Conservation (phyloP, 352 stramenopile species). For the Pythium rhizo-oryzae region DNA sequence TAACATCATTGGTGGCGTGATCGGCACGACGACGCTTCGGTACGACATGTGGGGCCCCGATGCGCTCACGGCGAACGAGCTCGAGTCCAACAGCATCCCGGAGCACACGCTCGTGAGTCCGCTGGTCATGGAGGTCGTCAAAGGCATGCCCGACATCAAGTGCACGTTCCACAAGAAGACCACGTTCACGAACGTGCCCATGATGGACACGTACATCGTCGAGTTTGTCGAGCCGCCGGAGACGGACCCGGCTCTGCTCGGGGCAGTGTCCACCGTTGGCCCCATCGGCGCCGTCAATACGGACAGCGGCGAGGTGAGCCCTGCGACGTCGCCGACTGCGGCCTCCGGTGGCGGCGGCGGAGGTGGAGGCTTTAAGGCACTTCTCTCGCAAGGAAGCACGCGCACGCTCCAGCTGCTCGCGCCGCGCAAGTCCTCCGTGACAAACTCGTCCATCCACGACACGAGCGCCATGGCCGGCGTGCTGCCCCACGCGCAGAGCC, state of each 20-base stretch:
- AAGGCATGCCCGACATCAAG: constrained; percentile 82
- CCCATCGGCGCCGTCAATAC: constrained; percentile 33
- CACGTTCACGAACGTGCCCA: constrained; percentile 78
- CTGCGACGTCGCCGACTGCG: constrained; percentile 6
- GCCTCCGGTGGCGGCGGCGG: not conserved
- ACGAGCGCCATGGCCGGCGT: not conserved
- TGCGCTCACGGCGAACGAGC: constrained; percentile 81
- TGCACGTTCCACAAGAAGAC: constrained; percentile 85
- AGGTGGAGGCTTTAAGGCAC: constrained; percentile 14
- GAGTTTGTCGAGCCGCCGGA: constrained; percentile 66
- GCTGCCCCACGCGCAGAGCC: constrained; percentile 2
- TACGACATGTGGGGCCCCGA: constrained; percentile 91
- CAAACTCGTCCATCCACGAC: not conserved
- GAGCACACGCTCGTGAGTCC: constrained; percentile 81
- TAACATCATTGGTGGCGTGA: constrained; percentile 88
- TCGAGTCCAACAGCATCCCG: constrained; percentile 86
- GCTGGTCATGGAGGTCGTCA: constrained; percentile 79
- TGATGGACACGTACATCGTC: constrained; percentile 87
- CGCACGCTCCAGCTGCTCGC: constrained; percentile 33
- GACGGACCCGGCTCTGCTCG: not conserved
- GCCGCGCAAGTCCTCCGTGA: constrained; percentile 22
- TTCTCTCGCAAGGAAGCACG: constrained; percentile 31
- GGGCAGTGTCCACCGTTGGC: not conserved
- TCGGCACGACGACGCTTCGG: constrained; percentile 83
- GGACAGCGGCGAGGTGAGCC: constrained; percentile 13